Evolutionary conservation across 805 yeast genomes (phyloP).

Genomic region (Isabelozyma heimii): DNA sequence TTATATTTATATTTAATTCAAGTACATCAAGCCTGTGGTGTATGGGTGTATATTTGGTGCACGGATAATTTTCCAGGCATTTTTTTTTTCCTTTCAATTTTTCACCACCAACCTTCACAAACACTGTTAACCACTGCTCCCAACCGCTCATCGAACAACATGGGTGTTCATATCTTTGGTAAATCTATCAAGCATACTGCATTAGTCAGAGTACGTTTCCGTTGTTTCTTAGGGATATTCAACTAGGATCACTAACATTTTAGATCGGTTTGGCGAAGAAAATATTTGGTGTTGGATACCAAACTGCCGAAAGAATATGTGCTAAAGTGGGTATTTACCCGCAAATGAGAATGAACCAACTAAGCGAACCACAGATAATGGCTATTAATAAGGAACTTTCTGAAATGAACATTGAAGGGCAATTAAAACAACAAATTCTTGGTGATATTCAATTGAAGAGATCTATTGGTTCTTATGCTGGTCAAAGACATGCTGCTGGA

Average conservation of each 20-base stretch:
- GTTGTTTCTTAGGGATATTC: background rate
- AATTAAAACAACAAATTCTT: slow-evolving; percentile 67
- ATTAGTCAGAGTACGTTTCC: slow-evolving; percentile 29
- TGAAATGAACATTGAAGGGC: slow-evolving; percentile 78
- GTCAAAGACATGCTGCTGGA: slow-evolving; percentile 85
- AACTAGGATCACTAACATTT: background rate
- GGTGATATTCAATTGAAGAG: slow-evolving; percentile 78
- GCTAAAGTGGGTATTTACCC: slow-evolving; percentile 91
- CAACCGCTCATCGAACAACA: slow-evolving; percentile 4
- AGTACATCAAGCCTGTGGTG: background rate
- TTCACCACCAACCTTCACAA: background rate
- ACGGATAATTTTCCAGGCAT: background rate
- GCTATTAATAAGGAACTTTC: slow-evolving; percentile 85
- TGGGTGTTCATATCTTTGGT: slow-evolving; percentile 47
- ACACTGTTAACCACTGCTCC: background rate
- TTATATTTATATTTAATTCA: too few species aligned
- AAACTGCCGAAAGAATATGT: slow-evolving; percentile 72
- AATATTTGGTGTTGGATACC: slow-evolving; percentile 83
- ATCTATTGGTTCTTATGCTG: slow-evolving; percentile 79
- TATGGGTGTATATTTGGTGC: background rate
- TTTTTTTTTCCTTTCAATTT: too few species aligned
- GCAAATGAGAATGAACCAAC: slow-evolving; percentile 89
- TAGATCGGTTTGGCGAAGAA: slow-evolving; percentile 69
- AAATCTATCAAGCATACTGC: slow-evolving; percentile 43
- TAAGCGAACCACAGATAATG: slow-evolving; percentile 83